Conservation (phyloP, 768 basidiomycete genomes). For the Strobilomyces echinocephalus region DNA sequence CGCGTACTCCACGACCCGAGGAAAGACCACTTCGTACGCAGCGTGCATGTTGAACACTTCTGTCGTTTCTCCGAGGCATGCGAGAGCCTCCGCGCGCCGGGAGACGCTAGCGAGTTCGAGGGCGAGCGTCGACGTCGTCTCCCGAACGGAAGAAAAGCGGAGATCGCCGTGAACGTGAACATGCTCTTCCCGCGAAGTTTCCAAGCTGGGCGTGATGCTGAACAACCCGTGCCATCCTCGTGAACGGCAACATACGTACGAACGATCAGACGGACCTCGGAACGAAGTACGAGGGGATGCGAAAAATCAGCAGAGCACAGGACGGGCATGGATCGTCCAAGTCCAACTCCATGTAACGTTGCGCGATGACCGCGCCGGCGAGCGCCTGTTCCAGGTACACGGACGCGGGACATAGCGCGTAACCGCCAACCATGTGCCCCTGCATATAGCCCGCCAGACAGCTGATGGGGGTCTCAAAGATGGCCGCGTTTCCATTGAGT, state of each 20-base stretch:
- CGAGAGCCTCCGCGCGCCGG: conserved; percentile 32
- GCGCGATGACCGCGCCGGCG: conserved; percentile 39
- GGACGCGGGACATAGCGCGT: conserved; percentile 61
- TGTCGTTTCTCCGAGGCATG: conserved; percentile 17
- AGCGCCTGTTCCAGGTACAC: conserved; percentile 57
- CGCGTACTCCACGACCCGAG: conserved; percentile 63
- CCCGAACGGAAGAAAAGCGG: conserved; percentile 30
- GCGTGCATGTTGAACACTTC: conserved; percentile 55
- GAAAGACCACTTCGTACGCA: conserved; percentile 62
- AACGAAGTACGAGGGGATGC: conserved; percentile 50
- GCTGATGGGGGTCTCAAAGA: conserved; percentile 51
- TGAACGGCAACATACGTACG: conserved; percentile 37
- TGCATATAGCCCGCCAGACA: conserved; percentile 41
- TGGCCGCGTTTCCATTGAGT: conserved; percentile 34
- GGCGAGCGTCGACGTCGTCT: conserved; percentile 36
- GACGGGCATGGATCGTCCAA: conserved; percentile 31
- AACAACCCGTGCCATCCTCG: conserved; percentile 37
- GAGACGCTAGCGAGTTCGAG: conserved; percentile 33
- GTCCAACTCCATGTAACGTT: conserved; percentile 30
- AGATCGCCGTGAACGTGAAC: conserved; percentile 47
- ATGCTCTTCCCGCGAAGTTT: conserved; percentile 29
- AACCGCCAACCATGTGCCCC: conserved; percentile 55
- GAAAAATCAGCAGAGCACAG: conserved; percentile 45
- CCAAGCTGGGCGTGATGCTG: conserved; percentile 40
- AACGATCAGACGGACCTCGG: conserved; percentile 31